Percentiles rank a stretch among this genome's conserved stretches.
Conservation (phyloP, 2,329 filamentous ascomycete genomes). For the Curvularia lunata region DNA sequence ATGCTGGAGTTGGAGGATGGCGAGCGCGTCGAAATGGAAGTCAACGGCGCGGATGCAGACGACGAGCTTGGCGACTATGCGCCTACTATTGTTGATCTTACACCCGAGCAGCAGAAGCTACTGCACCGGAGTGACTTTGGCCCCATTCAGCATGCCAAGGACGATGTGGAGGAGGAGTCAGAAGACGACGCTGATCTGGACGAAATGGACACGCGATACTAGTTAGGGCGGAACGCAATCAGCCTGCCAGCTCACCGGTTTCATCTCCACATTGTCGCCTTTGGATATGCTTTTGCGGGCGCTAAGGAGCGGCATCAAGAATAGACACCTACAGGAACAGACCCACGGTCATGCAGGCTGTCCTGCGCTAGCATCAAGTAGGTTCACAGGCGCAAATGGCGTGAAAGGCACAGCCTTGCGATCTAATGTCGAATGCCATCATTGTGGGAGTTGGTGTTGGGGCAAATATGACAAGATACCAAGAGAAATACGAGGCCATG, state of each 20-base stretch:
- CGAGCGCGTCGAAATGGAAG: constrained; percentile 66
- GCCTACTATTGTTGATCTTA: constrained; percentile 64
- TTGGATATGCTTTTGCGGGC: background rate
- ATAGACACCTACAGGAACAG: constrained; percentile 11
- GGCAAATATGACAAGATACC: background rate
- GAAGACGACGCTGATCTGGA: constrained; percentile 49
- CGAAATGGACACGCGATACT: constrained; percentile 50
- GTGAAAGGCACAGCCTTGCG: constrained; percentile 24
- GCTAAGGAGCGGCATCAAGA: background rate
- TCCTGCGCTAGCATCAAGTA: constrained; percentile 12
- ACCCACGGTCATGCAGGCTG: background rate
- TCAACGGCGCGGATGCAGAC: constrained; percentile 62
- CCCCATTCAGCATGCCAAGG: constrained; percentile 24
- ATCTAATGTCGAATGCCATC: constrained; percentile 3
- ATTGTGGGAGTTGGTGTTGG: constrained; percentile 1
- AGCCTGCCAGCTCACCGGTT: constrained; percentile 13
- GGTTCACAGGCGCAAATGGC: constrained; percentile 18
- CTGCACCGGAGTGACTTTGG: constrained; percentile 40
- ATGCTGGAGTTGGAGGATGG: constrained; percentile 68
- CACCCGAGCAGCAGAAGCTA: constrained; percentile 51
- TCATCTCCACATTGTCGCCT: background rate
- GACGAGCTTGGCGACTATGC: constrained; percentile 71
- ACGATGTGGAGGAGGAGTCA: constrained; percentile 42
- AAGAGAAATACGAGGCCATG: background rate
- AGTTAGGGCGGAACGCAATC: constrained; percentile 22